These are phyloP conservation scores for Xylaria sp. DNA, from an alignment of 2,329 filamentous ascomycete genomes.

Conservation along the genomic window DNA sequence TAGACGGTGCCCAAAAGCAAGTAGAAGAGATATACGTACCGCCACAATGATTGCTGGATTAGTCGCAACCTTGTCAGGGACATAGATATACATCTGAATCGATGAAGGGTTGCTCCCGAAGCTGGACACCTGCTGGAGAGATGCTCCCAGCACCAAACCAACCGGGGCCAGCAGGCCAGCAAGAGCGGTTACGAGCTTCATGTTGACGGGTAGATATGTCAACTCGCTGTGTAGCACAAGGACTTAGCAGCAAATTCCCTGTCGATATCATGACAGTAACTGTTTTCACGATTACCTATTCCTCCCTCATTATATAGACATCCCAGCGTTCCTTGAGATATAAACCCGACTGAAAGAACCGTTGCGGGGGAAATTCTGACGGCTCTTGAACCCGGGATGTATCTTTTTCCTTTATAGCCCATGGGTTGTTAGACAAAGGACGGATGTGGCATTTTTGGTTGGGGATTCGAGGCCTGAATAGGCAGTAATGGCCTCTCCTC, in stretches of 20 bases:
- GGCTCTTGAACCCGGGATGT: not conserved
- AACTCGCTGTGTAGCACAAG: not conserved
- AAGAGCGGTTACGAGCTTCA: conserved; percentile 9
- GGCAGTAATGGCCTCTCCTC: not conserved
- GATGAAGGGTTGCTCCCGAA: conserved; percentile 51
- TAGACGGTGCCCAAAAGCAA: not conserved
- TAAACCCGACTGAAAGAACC: conserved; percentile 3
- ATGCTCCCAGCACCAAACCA: conserved; percentile 12
- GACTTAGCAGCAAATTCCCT: not conserved
- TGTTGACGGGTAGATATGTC: not conserved
- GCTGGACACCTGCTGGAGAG: conserved; percentile 43
- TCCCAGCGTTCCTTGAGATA: not conserved
- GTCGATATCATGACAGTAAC: not conserved
- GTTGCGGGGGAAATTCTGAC: not conserved
- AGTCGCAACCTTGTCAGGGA: conserved; percentile 45
- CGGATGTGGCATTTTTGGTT: no score
- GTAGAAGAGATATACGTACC: conserved; percentile 5
- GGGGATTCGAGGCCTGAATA: not conserved
- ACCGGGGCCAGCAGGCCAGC: conserved; percentile 5
- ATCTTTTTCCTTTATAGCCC: not conserved
- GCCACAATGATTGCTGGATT: conserved; percentile 36
- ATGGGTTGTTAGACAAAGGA: not conserved
- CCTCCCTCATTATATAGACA: not conserved
- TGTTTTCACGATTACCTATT: not conserved
- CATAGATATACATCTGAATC: conserved; percentile 53